Evolutionary conservation across 208 protist species (phyloP).

Genomic region (Acanthamoeba quina): DNA sequence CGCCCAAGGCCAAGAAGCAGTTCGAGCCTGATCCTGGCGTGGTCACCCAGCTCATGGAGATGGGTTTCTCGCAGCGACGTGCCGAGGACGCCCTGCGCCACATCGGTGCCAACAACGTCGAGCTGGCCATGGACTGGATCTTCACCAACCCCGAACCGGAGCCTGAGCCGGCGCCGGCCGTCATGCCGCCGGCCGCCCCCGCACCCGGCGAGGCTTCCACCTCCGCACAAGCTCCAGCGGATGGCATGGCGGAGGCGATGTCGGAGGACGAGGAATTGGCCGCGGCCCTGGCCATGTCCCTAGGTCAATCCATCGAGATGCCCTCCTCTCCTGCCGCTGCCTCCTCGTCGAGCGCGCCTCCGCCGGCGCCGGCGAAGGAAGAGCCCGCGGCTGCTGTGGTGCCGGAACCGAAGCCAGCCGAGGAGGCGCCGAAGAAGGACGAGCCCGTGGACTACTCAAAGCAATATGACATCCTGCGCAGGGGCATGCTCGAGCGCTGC

Average conservation of each 20-base stretch:
- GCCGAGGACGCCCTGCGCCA: constrained; percentile 68
- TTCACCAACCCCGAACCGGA: constrained; percentile 68
- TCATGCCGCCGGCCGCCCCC: neutral
- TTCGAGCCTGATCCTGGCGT: constrained; percentile 50
- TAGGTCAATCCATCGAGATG: constrained; percentile 22
- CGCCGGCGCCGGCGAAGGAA: neutral
- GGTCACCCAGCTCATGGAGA: constrained; percentile 65
- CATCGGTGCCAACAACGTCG: constrained; percentile 55
- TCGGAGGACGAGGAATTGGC: constrained; percentile 63
- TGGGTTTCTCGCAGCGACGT: constrained; percentile 57
- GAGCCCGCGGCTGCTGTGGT: neutral
- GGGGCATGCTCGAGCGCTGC: constrained; percentile 56
- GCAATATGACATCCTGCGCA: constrained; percentile 53
- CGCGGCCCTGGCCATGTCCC: constrained; percentile 68
- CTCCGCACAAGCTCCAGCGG: neutral
- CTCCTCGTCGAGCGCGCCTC: neutral
- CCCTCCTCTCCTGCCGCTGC: neutral
- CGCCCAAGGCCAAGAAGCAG: constrained; percentile 60
- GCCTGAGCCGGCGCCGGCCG: constrained; percentile 9
- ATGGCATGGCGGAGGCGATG: neutral
- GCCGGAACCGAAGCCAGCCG: neutral
- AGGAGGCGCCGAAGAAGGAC: constrained; percentile 26
- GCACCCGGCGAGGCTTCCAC: neutral
- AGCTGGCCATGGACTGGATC: constrained; percentile 68
- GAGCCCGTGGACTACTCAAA: constrained; percentile 27